Conservation (phyloP, 202 grass and related monocot species). For the Saccharum hybrid region DNA sequence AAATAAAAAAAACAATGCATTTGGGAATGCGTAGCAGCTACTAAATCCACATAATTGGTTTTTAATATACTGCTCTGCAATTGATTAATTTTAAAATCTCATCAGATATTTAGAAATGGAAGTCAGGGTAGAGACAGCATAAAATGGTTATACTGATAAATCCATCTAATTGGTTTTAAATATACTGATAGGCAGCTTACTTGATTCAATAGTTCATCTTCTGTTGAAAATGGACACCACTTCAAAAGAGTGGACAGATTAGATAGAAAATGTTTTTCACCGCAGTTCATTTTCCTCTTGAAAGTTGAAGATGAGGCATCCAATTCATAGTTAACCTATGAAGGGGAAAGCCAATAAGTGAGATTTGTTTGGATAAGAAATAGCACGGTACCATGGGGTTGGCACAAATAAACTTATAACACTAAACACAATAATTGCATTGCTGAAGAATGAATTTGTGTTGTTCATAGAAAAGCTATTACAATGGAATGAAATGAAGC, state of each 20-base stretch:
- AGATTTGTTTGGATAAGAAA: conserved; percentile 30
- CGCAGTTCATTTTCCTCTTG: conserved; percentile 52
- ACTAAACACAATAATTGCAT: conserved; percentile 17
- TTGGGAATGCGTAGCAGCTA: not conserved
- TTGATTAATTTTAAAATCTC: conserved; percentile 17
- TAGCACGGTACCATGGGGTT: conserved; percentile 16
- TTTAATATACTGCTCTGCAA: not conserved
- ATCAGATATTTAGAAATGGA: conserved; percentile 1
- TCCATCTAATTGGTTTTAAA: no score
- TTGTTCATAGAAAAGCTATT: conserved; percentile 25
- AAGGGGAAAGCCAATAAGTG: conserved; percentile 17
- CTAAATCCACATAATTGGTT: not conserved
- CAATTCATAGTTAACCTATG: conserved; percentile 83
- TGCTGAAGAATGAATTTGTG: not conserved
- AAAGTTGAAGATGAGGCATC: conserved; percentile 49
- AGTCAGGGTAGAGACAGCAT: not conserved
- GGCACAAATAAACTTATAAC: conserved; percentile 31
- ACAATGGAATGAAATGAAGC: conserved; percentile 1
- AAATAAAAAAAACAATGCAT: not conserved
- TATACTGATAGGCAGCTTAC: conserved; percentile 51
- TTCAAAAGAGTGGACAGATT: conserved; percentile 69
- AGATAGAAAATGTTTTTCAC: conserved; percentile 60
- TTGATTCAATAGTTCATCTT: conserved; percentile 76
- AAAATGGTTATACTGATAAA: conserved; percentile 11
- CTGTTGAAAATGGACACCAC: conserved; percentile 73